phyloP scores from a whole-genome alignment of 768 basidiomycete species.

The Mycena vitilis region DNA sequence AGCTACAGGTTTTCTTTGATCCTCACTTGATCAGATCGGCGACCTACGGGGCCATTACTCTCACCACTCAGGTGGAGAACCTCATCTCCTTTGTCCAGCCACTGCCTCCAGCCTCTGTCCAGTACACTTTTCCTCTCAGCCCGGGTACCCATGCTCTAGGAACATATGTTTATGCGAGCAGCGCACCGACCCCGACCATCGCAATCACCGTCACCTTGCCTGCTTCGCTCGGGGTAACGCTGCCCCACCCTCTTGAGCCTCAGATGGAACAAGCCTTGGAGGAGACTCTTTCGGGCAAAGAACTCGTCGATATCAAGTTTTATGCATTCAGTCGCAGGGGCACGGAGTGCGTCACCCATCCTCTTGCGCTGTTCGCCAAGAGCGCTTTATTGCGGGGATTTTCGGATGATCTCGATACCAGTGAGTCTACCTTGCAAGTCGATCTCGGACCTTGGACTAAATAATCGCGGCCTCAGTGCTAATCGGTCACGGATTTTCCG shows the following conservation, averaged over 20 bases:
- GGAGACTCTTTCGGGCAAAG: conserved; percentile 31
- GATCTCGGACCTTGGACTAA: background rate
- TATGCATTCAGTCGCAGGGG: conserved; percentile 38
- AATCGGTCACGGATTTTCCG: conserved; percentile 23
- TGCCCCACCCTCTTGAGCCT: conserved; percentile 1
- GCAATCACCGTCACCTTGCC: conserved; percentile 13
- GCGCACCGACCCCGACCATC: conserved; percentile 8
- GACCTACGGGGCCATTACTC: conserved; percentile 7
- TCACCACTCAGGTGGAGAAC: conserved; percentile 13
- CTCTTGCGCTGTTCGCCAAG: conserved; percentile 36
- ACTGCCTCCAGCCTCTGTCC: background rate
- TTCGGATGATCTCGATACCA: conserved; percentile 29
- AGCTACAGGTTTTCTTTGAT: conserved; percentile 23
- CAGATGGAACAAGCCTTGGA: conserved; percentile 31
- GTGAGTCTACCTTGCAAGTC: conserved; percentile 16
- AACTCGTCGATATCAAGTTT: conserved; percentile 38
- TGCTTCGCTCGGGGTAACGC: conserved; percentile 5
- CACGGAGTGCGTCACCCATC: conserved; percentile 17
- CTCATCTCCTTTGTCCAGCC: conserved; percentile 10
- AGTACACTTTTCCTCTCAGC: background rate
- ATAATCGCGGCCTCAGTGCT: conserved; percentile 26
- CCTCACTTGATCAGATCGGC: conserved; percentile 18
- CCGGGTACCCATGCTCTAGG: background rate
- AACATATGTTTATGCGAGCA: conserved; percentile 14
- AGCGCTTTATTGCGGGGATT: conserved; percentile 34